phyloP scores from a whole-genome alignment of 2,329 filamentous ascomycete genomes.

The Aspergillus unguis region DNA sequence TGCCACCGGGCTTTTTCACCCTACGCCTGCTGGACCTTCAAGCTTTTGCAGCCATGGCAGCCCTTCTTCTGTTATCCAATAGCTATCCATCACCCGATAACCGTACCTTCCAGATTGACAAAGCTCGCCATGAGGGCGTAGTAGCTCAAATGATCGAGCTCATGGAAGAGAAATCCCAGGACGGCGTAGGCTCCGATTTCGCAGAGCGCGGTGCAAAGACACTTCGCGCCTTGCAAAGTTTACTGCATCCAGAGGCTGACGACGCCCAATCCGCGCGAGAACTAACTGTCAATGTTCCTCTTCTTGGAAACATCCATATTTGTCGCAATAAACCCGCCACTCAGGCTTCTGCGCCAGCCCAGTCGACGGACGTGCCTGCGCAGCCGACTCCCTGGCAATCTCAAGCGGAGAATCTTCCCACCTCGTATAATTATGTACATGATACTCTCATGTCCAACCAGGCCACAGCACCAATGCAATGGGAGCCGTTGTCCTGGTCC shows the following conservation, averaged over 20 bases:
- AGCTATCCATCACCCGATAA: constrained; percentile 5
- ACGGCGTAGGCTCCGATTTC: constrained; percentile 7
- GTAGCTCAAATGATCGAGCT: constrained; percentile 11
- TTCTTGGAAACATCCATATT: constrained; percentile 18
- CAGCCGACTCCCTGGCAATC: not conserved
- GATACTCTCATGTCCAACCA: not conserved
- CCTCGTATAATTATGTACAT: not conserved
- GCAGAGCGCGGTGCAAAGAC: constrained; percentile 9
- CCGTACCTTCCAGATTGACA: constrained; percentile 11
- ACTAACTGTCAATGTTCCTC: constrained; percentile 17
- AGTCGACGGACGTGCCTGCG: not conserved
- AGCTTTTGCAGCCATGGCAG: constrained; percentile 15
- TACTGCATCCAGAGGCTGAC: constrained; percentile 13
- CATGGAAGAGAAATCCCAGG: constrained; percentile 10
- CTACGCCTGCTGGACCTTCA: constrained; percentile 17
- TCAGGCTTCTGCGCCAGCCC: not conserved
- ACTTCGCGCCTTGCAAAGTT: constrained; percentile 10
- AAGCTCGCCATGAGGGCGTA: constrained; percentile 4
- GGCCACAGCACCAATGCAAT: not conserved
- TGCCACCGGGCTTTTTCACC: constrained; percentile 15
- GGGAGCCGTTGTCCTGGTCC: constrained; percentile 6
- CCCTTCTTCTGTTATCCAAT: constrained; percentile 15
- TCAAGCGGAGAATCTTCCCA: not conserved
- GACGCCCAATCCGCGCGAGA: not conserved
- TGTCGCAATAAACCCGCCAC: constrained; percentile 10